Base-by-base conservation (phyloP, 1,284 basidiomycete species). In the Cutaneotrichosporon cavernicola region DNA sequence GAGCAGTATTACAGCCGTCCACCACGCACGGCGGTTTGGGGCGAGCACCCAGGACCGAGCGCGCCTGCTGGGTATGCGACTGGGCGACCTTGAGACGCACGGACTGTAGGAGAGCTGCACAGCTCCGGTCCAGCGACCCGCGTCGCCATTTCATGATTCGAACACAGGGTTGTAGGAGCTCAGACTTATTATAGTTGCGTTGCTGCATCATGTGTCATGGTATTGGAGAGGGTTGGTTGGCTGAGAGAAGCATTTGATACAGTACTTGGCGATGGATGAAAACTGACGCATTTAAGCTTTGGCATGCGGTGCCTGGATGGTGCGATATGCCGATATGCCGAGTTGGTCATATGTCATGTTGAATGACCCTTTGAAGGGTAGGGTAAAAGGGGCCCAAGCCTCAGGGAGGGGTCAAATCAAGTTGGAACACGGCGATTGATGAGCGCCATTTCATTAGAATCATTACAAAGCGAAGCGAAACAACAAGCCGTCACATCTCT, bases 1-100 rank as follows among this genome's bases (percentile, higher is more conserved):
- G 34, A 56, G 3, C 11, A 32, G 32, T 40, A 56, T 38, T n/a
- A 8, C 22, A 22, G 26, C 36, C 21, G 55, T 26, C 21, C 36
- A 6, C 47, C 58, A 13, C 58, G 16, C 18, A 49, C 34, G 21
- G 13, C 30, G 0, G n/a, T 26, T 14, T 52, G 36, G 34, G 22
- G 16, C 22, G 16, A 40, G 16, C 43, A 31, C 10, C 30, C 26
- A 1, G 46, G 46, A 26, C 47, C 43, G 40, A 60, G 49, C 22
- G 58, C 58, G 58, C 47, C 49, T 9, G 49, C 58, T 21, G 49
- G 32, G 13, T 51, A 60, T 16, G 47, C 58, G 13, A 26, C 47
- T 31, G 30, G 43, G 4, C 40, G 43, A 43, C 36, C 30, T 26
- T 40, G 36, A 56, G 53, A 8, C 31, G 9, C 9, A 46, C 16